Evolutionary conservation across 306 rosid species (phyloP).

Genomic region (Hylodesmum podocarpum): DNA sequence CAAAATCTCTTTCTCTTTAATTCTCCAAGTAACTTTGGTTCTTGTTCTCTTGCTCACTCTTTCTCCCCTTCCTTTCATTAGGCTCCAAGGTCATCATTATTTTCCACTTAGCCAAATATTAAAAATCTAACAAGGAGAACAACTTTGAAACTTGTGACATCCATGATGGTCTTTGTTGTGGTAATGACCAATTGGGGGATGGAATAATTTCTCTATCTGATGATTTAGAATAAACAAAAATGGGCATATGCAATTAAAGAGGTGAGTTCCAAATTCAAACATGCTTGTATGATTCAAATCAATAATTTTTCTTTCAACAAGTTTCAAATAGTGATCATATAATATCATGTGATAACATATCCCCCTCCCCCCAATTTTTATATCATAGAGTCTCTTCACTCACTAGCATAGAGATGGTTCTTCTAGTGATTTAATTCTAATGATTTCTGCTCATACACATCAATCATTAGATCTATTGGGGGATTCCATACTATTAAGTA

Average conservation of each 20-base stretch:
- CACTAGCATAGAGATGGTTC: not conserved
- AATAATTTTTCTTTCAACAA: not conserved
- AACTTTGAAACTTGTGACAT: not conserved
- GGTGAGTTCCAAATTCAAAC: constrained; percentile 13
- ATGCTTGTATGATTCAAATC: not conserved
- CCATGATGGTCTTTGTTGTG: not conserved
- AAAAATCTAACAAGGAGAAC: not conserved
- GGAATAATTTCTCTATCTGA: not conserved
- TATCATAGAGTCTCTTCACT: not conserved
- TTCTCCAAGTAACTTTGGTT: not conserved
- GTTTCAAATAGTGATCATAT: not conserved
- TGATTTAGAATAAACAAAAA: not conserved
- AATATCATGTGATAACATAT: not conserved
- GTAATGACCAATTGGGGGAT: not conserved
- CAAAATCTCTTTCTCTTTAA: not conserved
- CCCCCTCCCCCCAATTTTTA: too few species aligned
- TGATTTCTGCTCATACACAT: not conserved
- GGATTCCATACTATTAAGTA: not conserved
- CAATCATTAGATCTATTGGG: not conserved
- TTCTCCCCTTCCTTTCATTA: not conserved
- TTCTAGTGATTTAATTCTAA: too few species aligned
- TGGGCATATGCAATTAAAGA: not conserved
- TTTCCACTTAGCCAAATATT: not conserved
- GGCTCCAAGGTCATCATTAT: not conserved
- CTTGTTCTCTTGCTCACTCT: not conserved